These are phyloP conservation scores for Polygonum maritimum DNA, from an alignment of 148 eudicot genomes.

Conservation along the genomic window DNA sequence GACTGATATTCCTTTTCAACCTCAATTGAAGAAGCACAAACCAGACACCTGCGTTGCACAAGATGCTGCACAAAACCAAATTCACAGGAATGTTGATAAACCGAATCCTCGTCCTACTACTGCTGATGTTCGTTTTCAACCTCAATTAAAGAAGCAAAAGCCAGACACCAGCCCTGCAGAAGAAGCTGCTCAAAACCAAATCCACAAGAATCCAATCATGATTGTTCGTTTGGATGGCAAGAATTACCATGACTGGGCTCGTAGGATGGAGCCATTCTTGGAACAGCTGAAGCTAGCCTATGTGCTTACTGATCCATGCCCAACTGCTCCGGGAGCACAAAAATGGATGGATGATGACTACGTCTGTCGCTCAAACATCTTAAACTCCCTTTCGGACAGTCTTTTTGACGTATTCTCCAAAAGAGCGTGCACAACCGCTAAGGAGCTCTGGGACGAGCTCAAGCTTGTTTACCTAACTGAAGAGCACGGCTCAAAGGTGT, in stretches of 20 bases:
- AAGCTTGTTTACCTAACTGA: slow-evolving; percentile 35
- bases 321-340: slow-evolving; percentile 23
- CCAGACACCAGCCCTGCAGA: not conserved
- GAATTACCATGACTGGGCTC: slow-evolving; percentile 50
- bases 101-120: not conserved
- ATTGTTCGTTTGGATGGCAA: slow-evolving; percentile 52
- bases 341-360: slow-evolving; percentile 63
- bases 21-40: not conserved
- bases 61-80: not conserved
- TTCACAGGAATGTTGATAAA: not conserved
- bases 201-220: slow-evolving; percentile 9
- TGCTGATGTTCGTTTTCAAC: not conserved
- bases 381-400: slow-evolving; percentile 61
- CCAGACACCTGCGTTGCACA: not conserved
- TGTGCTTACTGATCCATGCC: slow-evolving; percentile 6
- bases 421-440: slow-evolving; percentile 30
- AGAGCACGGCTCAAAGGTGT: slow-evolving; percentile 51
- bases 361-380: slow-evolving; percentile 53
- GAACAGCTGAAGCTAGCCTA: slow-evolving; percentile 44
- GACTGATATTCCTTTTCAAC: not conserved
- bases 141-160: not conserved
- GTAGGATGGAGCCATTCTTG: slow-evolving; percentile 45
- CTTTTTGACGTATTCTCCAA: slow-evolving; percentile 40
- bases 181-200: not conserved
- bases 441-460: slow-evolving; percentile 75